phyloP scores from a whole-genome alignment of 2,329 filamentous ascomycete species.

The Pyrenophora teres region DNA sequence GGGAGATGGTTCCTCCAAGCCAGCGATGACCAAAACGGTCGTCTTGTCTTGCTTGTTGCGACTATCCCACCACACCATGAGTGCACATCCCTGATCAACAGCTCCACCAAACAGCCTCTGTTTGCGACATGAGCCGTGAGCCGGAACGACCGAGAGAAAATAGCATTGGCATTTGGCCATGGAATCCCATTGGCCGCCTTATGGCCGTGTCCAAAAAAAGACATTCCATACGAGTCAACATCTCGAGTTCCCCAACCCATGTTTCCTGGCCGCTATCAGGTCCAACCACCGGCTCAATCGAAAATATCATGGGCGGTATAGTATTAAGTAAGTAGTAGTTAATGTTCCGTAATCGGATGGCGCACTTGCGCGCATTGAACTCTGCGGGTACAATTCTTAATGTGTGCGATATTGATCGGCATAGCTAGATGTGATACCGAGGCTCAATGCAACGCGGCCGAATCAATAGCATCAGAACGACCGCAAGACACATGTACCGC shows the following conservation, averaged over 20 bases:
- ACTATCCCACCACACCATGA: not conserved
- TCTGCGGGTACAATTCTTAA: not conserved
- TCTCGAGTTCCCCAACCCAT: not conserved
- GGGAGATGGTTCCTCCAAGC: conserved; percentile 10
- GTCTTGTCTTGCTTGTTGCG: conserved; percentile 21
- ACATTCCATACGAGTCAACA: conserved; percentile 9
- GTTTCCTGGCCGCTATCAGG: not conserved
- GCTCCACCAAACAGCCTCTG: not conserved
- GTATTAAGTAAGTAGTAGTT: not conserved
- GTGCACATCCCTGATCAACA: not conserved
- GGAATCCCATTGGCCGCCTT: conserved; percentile 4
- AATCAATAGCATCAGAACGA: conserved; percentile 11
- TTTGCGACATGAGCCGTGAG: not conserved
- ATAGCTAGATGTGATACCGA: conserved; percentile 15
- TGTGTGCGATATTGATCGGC: conserved; percentile 4
- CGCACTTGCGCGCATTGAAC: not conserved
- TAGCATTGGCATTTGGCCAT: not conserved
- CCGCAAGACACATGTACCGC: conserved; percentile 7
- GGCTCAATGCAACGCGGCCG: conserved; percentile 12
- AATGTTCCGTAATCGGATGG: not conserved
- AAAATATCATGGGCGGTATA: conserved; percentile 2
- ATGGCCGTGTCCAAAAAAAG: conserved; percentile 6
- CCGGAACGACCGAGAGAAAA: conserved; percentile 7
- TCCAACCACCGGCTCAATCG: not conserved
- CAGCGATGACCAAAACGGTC: conserved; percentile 16